Evolutionary conservation across 805 yeast species (phyloP).

Genomic region (Sungouiella thailandica): DNA sequence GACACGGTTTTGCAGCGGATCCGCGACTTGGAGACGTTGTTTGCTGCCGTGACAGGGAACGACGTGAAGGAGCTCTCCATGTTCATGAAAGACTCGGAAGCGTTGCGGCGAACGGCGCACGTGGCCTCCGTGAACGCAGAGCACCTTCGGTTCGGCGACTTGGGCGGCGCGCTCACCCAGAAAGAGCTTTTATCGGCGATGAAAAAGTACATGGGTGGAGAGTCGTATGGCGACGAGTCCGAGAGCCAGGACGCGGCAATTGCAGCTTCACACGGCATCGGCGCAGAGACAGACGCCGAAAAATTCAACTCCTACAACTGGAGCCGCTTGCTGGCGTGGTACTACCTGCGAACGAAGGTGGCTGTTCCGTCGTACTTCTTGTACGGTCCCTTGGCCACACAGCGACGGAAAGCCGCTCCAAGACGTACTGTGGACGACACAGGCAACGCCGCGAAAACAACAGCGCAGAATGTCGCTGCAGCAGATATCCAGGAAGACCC

Average conservation of each 20-base stretch:
- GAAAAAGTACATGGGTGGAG: conserved; percentile 27
- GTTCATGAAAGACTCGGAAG: conserved; percentile 54
- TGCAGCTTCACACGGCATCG: conserved; percentile 12
- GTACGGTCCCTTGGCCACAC: conserved; percentile 65
- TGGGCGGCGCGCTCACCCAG: conserved; percentile 45
- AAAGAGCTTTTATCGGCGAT: conserved; percentile 41
- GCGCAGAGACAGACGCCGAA: conserved; percentile 6
- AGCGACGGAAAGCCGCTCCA: conserved; percentile 40
- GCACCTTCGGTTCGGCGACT: conserved; percentile 54
- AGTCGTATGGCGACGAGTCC: conserved; percentile 1
- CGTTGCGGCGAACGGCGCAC: conserved; percentile 54
- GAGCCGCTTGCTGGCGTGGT: conserved; percentile 53
- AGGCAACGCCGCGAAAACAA: conserved; percentile 22
- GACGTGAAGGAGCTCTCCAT: conserved; percentile 30
- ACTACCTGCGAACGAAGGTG: conserved; percentile 40
- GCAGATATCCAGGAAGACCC: conserved; percentile 46
- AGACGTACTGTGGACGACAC: conserved; percentile 41
- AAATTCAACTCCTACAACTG: conserved; percentile 50
- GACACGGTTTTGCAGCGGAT: conserved; percentile 42
- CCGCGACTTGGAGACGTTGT: conserved; percentile 42
- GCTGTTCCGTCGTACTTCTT: conserved; percentile 56
- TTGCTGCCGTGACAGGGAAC: conserved; percentile 35
- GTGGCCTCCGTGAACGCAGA: conserved; percentile 62
- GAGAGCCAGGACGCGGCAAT: conserved; percentile 4
- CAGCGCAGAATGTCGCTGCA: conserved; percentile 51